phyloP scores from a whole-genome alignment of 2,329 filamentous ascomycete species.

The Pyricularia sp. region DNA sequence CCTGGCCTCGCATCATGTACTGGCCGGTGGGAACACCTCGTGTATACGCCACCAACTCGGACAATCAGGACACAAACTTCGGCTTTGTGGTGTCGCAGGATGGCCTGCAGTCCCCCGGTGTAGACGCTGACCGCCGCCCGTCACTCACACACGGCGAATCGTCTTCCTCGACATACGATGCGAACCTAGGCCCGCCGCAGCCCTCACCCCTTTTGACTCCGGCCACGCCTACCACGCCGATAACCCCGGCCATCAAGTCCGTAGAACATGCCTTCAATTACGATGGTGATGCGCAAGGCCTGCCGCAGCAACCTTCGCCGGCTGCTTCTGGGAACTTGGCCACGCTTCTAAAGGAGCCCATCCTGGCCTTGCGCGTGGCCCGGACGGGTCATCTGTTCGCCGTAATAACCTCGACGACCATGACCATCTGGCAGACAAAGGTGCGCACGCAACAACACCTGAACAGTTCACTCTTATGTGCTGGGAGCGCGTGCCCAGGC shows the following conservation, averaged over 20 bases:
- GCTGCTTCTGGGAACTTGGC: conserved; percentile 17
- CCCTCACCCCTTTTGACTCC: conserved; percentile 23
- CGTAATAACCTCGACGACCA: conserved; percentile 72
- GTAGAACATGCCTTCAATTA: conserved; percentile 44
- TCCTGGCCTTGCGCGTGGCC: conserved; percentile 68
- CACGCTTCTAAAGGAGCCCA: conserved; percentile 48
- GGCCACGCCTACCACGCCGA: conserved; percentile 42
- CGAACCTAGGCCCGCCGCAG: conserved; percentile 23
- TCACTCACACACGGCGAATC: conserved; percentile 14
- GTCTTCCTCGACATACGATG: conserved; percentile 18
- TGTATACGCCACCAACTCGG: conserved; percentile 71
- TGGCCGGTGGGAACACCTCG: conserved; percentile 82
- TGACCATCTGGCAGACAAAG: conserved; percentile 97
- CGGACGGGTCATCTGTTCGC: conserved; percentile 76
- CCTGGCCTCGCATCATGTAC: conserved; percentile 55
- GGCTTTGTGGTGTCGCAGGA: conserved; percentile 49
- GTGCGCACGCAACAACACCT: conserved; percentile 33
- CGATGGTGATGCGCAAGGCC: conserved; percentile 8
- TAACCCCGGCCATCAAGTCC: conserved; percentile 48
- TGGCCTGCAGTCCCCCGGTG: conserved; percentile 35
- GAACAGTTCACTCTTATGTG: conserved; percentile 3
- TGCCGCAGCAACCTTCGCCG: conserved; percentile 16
- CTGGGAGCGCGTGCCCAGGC: not conserved
- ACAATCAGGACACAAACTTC: conserved; percentile 43
- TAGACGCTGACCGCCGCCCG: conserved; percentile 13